phyloP scores from a whole-genome alignment of 2,329 filamentous ascomycete species.

The Apiospora rasikravindrae region DNA sequence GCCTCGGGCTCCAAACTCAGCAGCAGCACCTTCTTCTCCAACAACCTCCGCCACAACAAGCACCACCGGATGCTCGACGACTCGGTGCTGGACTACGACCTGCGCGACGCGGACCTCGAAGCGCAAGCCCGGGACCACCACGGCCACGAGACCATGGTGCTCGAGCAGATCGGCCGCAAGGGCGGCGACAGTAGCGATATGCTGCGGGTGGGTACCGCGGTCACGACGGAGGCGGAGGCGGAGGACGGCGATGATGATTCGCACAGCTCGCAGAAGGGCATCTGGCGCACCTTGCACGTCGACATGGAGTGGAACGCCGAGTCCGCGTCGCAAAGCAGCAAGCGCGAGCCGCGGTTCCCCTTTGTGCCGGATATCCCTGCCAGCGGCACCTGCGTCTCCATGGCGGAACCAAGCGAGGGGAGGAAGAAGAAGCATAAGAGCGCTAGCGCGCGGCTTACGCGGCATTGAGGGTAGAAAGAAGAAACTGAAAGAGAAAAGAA shows the following conservation, averaged over 20 bases:
- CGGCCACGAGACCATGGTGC: neutral
- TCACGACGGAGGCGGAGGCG: neutral
- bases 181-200: neutral
- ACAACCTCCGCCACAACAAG: neutral
- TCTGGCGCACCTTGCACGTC: slow-evolving; percentile 16
- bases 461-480: neutral
- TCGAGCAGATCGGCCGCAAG: neutral
- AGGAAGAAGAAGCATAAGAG: neutral
- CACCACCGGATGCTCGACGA: neutral
- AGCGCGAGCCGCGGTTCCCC: neutral
- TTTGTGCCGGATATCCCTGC: neutral
- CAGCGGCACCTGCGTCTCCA: neutral
- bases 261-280: slow-evolving; percentile 18
- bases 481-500: neutral
- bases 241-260: neutral
- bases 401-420: neutral
- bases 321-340: neutral
- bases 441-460: neutral
- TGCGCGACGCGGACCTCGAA: neutral
- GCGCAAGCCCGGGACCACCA: neutral
- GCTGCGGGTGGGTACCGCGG: too few species aligned
- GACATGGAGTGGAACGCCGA: slow-evolving; percentile 18
- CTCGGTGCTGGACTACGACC: neutral
- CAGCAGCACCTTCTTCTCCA: slow-evolving; percentile 1
- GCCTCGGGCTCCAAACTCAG: neutral